These are phyloP conservation scores for Trichoderma hamatum DNA, from an alignment of 2,329 filamentous ascomycete species.

Conservation along the genomic window DNA sequence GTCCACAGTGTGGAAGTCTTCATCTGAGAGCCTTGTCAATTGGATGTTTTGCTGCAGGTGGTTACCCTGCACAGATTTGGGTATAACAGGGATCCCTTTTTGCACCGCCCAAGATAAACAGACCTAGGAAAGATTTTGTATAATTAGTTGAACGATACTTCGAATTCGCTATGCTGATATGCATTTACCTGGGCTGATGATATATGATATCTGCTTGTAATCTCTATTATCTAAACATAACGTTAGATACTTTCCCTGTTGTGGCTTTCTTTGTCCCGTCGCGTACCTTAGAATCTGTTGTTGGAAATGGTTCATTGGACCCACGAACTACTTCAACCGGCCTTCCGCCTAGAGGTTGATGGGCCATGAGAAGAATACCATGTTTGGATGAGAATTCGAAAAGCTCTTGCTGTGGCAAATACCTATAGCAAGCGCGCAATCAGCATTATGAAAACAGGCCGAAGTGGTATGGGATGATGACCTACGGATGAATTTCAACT, in stretches of 20 bases:
- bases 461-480: background rate
- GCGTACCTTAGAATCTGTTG: background rate
- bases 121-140: background rate
- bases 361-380: slow-evolving; percentile 12
- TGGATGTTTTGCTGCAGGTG: slow-evolving; percentile 13
- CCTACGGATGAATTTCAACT: slow-evolving; percentile 15
- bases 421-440: background rate
- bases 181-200: slow-evolving; percentile 9
- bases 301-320: slow-evolving; percentile 1
- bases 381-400: background rate
- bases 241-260: background rate
- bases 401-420: slow-evolving; percentile 9
- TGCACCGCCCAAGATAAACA: slow-evolving; percentile 18
- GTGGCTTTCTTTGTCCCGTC: background rate
- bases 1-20: slow-evolving; percentile 1
- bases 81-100: background rate
- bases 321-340: slow-evolving; percentile 7
- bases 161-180: background rate
- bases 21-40: background rate
- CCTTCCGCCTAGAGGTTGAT: slow-evolving; percentile 7
- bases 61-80: background rate
- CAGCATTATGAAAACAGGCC: background rate
- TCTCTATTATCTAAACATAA: background rate
- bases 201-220: background rate
- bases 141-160: background rate